A percentile compares a stretch with the other conserved stretches of the same genome.
phyloP scores from a whole-genome alignment of 345 rosid species.

The Salix udensis region DNA sequence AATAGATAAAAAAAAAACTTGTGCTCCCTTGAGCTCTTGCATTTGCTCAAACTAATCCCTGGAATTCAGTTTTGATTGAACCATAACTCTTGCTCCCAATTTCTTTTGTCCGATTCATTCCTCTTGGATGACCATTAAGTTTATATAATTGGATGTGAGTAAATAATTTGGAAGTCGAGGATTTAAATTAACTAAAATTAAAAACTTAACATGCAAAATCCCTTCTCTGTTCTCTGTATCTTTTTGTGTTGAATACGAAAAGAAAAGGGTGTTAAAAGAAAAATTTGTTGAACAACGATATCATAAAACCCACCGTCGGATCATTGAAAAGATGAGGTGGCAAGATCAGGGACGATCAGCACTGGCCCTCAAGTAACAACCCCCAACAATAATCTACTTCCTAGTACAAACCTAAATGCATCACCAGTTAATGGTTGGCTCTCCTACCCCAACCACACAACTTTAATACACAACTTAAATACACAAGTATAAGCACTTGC shows the following conservation, averaged over 20 bases:
- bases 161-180: not conserved
- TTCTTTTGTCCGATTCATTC: too few relatives aligned
- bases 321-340: not conserved
- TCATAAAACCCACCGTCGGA: not conserved
- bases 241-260: not conserved
- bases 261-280: not conserved
- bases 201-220: too few relatives aligned
- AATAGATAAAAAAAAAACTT: too few relatives aligned
- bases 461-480: slow-evolving; percentile 4
- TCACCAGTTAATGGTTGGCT: slow-evolving; percentile 7
- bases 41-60: not conserved
- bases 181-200: not conserved
- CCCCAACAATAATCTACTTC: not conserved
- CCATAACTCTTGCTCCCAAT: too few relatives aligned
- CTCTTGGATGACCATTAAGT: too few relatives aligned
- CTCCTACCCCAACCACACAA: slow-evolving; percentile 23
- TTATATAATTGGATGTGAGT: too few relatives aligned
- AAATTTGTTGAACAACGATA: not conserved
- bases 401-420: not conserved
- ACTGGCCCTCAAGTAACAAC: not conserved
- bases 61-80: too few relatives aligned
- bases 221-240: too few relatives aligned
- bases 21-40: not conserved
- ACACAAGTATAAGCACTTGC: not conserved
- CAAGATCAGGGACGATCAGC: not conserved